Conservation (phyloP, 805 yeast species). For the Candida ovalis region DNA sequence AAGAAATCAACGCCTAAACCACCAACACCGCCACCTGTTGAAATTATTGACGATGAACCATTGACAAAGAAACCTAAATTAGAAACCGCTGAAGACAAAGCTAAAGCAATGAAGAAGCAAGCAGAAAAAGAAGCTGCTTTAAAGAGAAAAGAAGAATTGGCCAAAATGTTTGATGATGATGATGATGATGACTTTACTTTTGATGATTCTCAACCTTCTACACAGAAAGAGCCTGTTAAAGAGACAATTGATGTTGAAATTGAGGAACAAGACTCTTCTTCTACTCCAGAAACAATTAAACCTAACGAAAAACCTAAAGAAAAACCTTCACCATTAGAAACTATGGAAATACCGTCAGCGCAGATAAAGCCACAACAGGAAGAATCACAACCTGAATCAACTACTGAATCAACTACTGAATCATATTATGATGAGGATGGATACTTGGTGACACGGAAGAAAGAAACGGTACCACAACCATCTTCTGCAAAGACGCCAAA, state of each 20-base stretch:
- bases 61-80: conserved; percentile 18
- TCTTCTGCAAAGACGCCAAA: conserved; percentile 6
- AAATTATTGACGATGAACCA: conserved; percentile 1
- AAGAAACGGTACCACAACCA: conserved; percentile 6
- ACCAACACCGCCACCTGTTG: too few species aligned
- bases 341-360: too few species aligned
- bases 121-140: conserved; percentile 6
- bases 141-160: conserved; percentile 16
- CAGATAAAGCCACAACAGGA: neutral
- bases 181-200: conserved; percentile 6
- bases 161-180: conserved; percentile 25
- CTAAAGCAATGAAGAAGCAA: conserved; percentile 6
- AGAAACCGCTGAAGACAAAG: conserved; percentile 7
- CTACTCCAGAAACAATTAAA: neutral
- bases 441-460: conserved; percentile 22
- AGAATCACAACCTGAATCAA: neutral
- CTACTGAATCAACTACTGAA: conserved; percentile 7
- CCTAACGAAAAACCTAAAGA: neutral
- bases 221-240: conserved; percentile 1
- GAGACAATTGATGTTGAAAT: conserved; percentile 11
- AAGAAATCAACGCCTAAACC: too few species aligned
- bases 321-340: neutral
- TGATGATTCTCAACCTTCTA: conserved; percentile 4
- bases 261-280: conserved; percentile 3
- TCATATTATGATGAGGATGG: conserved; percentile 31